These are phyloP conservation scores for Clavaria fumosa DNA, from an alignment of 768 basidiomycete species.

Conservation along the genomic window DNA sequence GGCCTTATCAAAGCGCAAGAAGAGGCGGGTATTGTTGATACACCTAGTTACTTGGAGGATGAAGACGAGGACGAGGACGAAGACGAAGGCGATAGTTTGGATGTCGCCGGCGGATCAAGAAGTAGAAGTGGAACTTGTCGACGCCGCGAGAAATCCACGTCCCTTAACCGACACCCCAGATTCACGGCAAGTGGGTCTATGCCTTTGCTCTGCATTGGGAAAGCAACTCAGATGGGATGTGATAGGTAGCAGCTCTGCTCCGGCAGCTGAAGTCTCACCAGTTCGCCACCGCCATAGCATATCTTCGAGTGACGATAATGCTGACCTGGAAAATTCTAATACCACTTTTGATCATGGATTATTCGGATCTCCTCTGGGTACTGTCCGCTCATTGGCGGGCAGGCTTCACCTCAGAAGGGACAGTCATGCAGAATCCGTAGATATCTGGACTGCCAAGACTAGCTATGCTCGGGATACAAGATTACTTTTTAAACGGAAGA, in stretches of 20 bases:
- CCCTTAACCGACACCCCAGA: constrained; percentile 9
- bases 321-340: constrained; percentile 29
- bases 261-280: constrained; percentile 11
- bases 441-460: constrained; percentile 67
- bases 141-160: constrained; percentile 20
- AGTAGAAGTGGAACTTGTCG: constrained; percentile 14
- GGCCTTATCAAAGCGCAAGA: constrained; percentile 44
- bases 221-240: no score
- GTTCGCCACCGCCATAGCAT: constrained; percentile 12
- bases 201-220: no score
- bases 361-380: no score
- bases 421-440: constrained; percentile 28
- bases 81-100: constrained; percentile 30
- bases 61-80: constrained; percentile 45
- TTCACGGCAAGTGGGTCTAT: no score
- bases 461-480: constrained; percentile 75
- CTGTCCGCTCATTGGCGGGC: constrained; percentile 28
- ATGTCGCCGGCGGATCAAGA: constrained; percentile 15
- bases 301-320: constrained; percentile 26
- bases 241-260: constrained; percentile 2
- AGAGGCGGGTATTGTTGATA: constrained; percentile 34
- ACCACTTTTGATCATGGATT: no score
- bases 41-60: constrained; percentile 41
- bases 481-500: constrained; percentile 76
- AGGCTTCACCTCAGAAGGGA: constrained; percentile 36